phyloP scores from a whole-genome alignment of 768 basidiomycete genomes.

The Russula sp. region DNA sequence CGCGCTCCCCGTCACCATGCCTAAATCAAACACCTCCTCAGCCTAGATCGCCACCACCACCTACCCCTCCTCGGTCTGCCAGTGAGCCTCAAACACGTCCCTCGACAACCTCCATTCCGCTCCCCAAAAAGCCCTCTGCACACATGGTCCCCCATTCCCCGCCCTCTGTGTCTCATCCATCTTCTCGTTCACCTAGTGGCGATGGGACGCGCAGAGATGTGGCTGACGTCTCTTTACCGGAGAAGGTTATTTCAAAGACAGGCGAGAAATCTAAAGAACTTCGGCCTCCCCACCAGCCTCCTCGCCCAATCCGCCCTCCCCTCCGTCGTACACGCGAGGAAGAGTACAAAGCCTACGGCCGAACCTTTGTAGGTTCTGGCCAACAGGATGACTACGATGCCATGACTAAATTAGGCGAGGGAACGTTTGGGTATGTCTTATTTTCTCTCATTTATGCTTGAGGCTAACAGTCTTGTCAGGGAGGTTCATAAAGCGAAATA shows the following conservation, averaged over 20 bases:
- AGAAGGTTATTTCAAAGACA: not conserved
- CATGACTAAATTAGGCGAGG: constrained; percentile 89
- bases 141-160: constrained; percentile 3
- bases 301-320: constrained; percentile 41
- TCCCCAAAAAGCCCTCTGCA: constrained; percentile 15
- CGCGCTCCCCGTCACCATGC: constrained; percentile 30
- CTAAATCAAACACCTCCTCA: constrained; percentile 25
- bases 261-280: constrained; percentile 10
- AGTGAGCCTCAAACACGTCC: constrained; percentile 32
- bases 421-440: constrained; percentile 74
- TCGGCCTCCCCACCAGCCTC: constrained; percentile 28
- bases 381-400: constrained; percentile 72
- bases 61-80: constrained; percentile 31
- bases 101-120: constrained; percentile 36
- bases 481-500: constrained; percentile 90
- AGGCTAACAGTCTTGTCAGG: constrained; percentile 40
- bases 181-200: constrained; percentile 10
- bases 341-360: constrained; percentile 66
- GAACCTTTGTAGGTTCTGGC: constrained; percentile 66
- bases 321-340: constrained; percentile 56
- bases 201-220: not conserved
- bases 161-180: constrained; percentile 11
- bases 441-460: constrained; percentile 2
- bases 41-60: constrained; percentile 32
- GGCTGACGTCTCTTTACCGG: not conserved